These are phyloP conservation scores for Metarhizium anisopliae DNA, from an alignment of 2,329 filamentous ascomycete species.

Conservation along the genomic window DNA sequence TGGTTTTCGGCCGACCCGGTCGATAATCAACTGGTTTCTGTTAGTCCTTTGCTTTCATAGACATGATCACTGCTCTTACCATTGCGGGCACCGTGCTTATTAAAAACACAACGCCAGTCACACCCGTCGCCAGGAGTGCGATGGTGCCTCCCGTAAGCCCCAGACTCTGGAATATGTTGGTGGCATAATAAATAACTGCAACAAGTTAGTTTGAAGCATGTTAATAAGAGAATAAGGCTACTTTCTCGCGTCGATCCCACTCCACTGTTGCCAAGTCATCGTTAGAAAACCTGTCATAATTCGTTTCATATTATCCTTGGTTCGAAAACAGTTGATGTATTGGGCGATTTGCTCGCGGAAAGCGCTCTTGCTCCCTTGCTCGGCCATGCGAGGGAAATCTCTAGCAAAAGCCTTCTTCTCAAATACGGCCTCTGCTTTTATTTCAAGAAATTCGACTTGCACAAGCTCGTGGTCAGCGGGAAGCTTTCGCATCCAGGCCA, in stretches of 20 bases:
- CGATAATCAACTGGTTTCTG: conserved; percentile 21
- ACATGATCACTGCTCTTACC: conserved; percentile 7
- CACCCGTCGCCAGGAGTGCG: conserved; percentile 57
- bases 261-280: conserved; percentile 34
- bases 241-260: conserved; percentile 11
- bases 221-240: not conserved
- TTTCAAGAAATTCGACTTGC: conserved; percentile 71
- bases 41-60: not conserved
- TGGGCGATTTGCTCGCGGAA: conserved; percentile 37
- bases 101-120: conserved; percentile 63
- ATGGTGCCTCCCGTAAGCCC: conserved; percentile 43
- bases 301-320: conserved; percentile 47
- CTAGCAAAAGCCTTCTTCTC: conserved; percentile 62
- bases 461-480: conserved; percentile 56
- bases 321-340: conserved; percentile 37
- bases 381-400: conserved; percentile 37
- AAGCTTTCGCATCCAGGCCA: conserved; percentile 56
- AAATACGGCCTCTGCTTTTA: conserved; percentile 69
- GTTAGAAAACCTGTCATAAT: conserved; percentile 55
- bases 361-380: conserved; percentile 29
- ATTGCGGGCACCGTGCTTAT: conserved; percentile 21
- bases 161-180: conserved; percentile 55
- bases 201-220: not conserved
- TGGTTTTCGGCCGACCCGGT: conserved; percentile 23
- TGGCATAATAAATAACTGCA: conserved; percentile 32